Evolutionary conservation across 2,329 filamentous ascomycete species (phyloP).

Genomic region (Aurifilum marmelostoma): DNA sequence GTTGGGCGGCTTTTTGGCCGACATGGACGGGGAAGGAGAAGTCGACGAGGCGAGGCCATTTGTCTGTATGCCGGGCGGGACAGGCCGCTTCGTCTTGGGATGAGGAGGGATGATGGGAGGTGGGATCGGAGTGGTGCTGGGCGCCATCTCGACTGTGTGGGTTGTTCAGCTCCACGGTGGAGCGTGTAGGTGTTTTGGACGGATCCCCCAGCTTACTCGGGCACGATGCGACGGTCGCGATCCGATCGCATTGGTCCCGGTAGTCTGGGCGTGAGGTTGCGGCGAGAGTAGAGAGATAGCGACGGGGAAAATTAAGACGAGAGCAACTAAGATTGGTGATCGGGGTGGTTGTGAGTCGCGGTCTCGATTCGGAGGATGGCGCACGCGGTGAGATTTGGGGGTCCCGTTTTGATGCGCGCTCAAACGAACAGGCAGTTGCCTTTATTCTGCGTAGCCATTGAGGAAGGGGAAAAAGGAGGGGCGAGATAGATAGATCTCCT

Average conservation of each 20-base stretch:
- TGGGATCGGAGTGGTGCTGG: constrained; percentile 53
- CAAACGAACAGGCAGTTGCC: constrained; percentile 21
- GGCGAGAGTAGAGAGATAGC: neutral
- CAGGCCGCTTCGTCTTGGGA: constrained; percentile 69
- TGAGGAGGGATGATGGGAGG: constrained; percentile 44
- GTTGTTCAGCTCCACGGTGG: constrained; percentile 21
- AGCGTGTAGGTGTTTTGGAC: constrained; percentile 33
- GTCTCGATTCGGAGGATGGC: neutral
- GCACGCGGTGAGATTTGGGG: neutral
- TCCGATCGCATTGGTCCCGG: constrained; percentile 28
- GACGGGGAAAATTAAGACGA: neutral
- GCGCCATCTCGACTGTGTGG: constrained; percentile 50
- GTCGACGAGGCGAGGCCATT: constrained; percentile 63
- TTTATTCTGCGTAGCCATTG: constrained; percentile 19
- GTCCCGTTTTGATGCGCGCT: constrained; percentile 21
- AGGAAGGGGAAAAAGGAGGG: neutral
- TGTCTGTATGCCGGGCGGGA: constrained; percentile 67
- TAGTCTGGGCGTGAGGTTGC: constrained; percentile 3
- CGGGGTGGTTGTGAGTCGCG: neutral
- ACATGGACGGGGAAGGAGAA: constrained; percentile 61
- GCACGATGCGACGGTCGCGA: constrained; percentile 21
- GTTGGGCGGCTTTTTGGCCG: constrained; percentile 56
- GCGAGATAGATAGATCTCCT: neutral
- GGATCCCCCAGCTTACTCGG: constrained; percentile 22
- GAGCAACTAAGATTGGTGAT: neutral